These are phyloP conservation scores for Salix caprea DNA, from an alignment of 345 rosid species.

Conservation along the genomic window DNA sequence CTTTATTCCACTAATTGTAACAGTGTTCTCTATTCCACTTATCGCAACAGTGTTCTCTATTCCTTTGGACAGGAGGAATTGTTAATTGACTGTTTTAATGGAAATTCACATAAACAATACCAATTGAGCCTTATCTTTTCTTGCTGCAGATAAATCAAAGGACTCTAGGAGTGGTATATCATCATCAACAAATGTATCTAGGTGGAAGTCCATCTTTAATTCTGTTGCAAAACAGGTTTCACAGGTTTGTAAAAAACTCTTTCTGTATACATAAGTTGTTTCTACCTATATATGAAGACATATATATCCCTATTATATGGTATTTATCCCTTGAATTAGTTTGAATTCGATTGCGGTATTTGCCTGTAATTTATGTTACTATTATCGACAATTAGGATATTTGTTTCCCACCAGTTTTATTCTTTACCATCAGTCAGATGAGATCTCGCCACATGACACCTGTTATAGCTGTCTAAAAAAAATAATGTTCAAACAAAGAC, in stretches of 20 bases:
- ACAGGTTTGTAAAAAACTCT: constrained; percentile 43
- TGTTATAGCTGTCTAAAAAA: too few relatives aligned
- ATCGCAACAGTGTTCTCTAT: neutral
- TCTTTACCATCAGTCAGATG: too few relatives aligned
- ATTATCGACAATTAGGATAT: too few relatives aligned
- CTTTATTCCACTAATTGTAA: neutral
- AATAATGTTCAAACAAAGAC: too few relatives aligned
- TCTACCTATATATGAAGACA: neutral
- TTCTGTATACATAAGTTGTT: neutral
- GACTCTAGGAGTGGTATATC: constrained; percentile 15
- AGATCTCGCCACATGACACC: too few relatives aligned
- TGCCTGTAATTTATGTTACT: too few relatives aligned
- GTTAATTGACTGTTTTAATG: neutral
- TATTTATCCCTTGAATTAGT: too few relatives aligned
- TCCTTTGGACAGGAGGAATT: neutral
- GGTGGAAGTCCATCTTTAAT: constrained; percentile 57
- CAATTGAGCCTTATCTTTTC: constrained; percentile 3
- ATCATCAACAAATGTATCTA: constrained; percentile 32
- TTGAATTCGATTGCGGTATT: too few relatives aligned
- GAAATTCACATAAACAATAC: constrained; percentile 2
- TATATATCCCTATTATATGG: neutral
- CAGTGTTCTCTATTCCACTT: too few relatives aligned
- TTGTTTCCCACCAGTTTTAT: too few relatives aligned
- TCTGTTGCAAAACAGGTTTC: constrained; percentile 68
- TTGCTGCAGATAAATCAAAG: constrained; percentile 38